Base-by-base conservation (phyloP, 2,329 filamentous ascomycete genomes). In the Monascus ruber region DNA sequence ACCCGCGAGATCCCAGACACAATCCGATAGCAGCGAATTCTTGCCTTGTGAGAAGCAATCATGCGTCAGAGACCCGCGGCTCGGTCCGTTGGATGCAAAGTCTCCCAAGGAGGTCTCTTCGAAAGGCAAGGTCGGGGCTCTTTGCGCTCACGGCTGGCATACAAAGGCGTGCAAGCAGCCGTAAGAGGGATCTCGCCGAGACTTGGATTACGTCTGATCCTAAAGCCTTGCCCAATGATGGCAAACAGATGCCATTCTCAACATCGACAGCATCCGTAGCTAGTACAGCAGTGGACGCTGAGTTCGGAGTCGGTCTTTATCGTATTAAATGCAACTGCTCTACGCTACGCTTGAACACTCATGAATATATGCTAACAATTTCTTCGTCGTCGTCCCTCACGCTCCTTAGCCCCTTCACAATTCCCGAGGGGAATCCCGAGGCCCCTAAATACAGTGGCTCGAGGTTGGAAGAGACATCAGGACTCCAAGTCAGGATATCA, bases 1-100 rank as follows among this genome's bases (percentile, higher is more conserved):
- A 62, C 35, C 56, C 59, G 26, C 44, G 41, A n/a, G 51, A 64
- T 36, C 58, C 59, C 41, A 48, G 54, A 26, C 61, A 63, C 36
- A 62, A 61, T 25, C 53, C 60, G 33, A 34, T 50, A 6, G 34
- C 29, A n/a, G 26, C 37, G 4, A 35, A 36, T 8, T 36, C 37
- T 10, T 27, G 39, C 27, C 49, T 46, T 43, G 34, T 34, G 26
- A 39, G 44, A 17, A 39, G 42, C 9, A 37, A 42, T 2, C 45
- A 45, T 26, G 39, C 38, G 7, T 47, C 50, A 9, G 37, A 42
- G 8, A 36, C 43, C 1, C 40, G 48, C 2, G 46, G 40, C 4
- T 51, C 50, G 28, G 37, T 44, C 1, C 45, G 45, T 24, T 54
- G 51, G 55, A 46, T 54, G 29, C 53, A 55, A 9, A 49, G 43